Conservation (phyloP, 2,329 filamentous ascomycete genomes). For the Fusarium continuum region DNA sequence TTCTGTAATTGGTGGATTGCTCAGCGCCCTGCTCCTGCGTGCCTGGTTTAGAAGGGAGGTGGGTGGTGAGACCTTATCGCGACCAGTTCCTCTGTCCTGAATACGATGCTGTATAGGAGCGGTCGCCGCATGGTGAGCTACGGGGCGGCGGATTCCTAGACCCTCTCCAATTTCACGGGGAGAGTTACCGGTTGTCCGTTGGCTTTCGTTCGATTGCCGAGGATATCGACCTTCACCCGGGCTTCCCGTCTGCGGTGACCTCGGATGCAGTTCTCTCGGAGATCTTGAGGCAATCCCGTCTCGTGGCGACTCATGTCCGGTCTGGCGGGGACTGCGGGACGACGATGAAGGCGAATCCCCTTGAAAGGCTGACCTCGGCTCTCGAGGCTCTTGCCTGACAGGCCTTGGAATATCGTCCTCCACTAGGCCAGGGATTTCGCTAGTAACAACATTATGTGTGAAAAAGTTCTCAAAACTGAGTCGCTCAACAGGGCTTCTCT, state of each 20-base stretch:
- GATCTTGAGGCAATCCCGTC: conserved; percentile 50
- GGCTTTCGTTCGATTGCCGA: conserved; percentile 41
- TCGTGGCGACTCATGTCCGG: conserved; percentile 49
- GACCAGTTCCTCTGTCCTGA: conserved; percentile 34
- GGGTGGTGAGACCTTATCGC: conserved; percentile 41
- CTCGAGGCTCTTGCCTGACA: conserved; percentile 50
- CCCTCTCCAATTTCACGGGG: conserved; percentile 59
- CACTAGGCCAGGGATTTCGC: conserved; percentile 81
- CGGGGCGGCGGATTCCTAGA: conserved; percentile 61
- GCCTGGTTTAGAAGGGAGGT: conserved; percentile 48
- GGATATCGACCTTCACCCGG: conserved; percentile 51
- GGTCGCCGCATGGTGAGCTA: conserved; percentile 58
- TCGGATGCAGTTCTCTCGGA: conserved; percentile 54
- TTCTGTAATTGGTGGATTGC: conserved; percentile 57
- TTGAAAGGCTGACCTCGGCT: conserved; percentile 49
- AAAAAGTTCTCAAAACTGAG: conserved; percentile 91
- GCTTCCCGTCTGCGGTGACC: conserved; percentile 56
- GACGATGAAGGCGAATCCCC: conserved; percentile 43
- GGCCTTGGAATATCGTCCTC: conserved; percentile 74
- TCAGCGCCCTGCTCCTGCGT: conserved; percentile 43
- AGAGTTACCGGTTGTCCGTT: conserved; percentile 51
- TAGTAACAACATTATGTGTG: conserved; percentile 73
- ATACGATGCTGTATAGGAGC: conserved; percentile 55
- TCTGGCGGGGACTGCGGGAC: conserved; percentile 48
- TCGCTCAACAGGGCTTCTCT: conserved; percentile 84